These are phyloP conservation scores for Jasminum sambac DNA, from an alignment of 257 asterid species.

Conservation along the genomic window DNA sequence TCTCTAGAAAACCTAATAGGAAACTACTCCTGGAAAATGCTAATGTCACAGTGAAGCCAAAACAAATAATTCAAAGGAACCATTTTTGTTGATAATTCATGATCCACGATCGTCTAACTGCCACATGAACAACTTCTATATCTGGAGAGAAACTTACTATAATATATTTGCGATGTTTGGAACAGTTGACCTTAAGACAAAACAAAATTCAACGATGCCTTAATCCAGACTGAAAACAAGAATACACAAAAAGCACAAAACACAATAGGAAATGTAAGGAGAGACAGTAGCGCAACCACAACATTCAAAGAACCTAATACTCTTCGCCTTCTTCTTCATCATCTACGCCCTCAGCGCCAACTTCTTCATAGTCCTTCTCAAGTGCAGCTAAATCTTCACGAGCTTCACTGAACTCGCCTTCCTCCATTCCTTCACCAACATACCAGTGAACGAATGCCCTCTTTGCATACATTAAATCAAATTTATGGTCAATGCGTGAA, in stretches of 20 bases:
- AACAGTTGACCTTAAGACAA: constrained; percentile 5
- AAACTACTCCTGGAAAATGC: neutral
- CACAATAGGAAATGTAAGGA: constrained; percentile 12
- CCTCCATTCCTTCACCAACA: constrained; percentile 96
- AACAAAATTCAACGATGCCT: constrained; percentile 5
- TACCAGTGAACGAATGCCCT: constrained; percentile 96
- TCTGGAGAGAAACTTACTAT: neutral
- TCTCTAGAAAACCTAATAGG: neutral
- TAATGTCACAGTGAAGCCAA: neutral
- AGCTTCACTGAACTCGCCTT: constrained; percentile 90
- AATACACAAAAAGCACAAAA: constrained; percentile 10
- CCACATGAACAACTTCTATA: neutral
- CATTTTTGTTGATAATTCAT: neutral
- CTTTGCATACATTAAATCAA: constrained; percentile 87
- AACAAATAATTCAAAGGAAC: neutral
- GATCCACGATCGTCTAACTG: neutral
- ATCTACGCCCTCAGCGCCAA: constrained; percentile 83
- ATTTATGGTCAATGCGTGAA: constrained; percentile 85
- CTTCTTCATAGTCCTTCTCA: constrained; percentile 84
- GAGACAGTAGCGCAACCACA: constrained; percentile 17
- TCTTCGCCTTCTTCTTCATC: constrained; percentile 69
- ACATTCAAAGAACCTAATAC: constrained; percentile 29
- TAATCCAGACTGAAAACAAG: constrained; percentile 9
- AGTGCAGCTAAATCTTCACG: constrained; percentile 93
- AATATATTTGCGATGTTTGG: neutral